Evolutionary conservation across 2,329 filamentous ascomycete genomes (phyloP), one percentile per base, ranked within the genome.

Genomic region (Hymenoscyphus repandus): DNA sequence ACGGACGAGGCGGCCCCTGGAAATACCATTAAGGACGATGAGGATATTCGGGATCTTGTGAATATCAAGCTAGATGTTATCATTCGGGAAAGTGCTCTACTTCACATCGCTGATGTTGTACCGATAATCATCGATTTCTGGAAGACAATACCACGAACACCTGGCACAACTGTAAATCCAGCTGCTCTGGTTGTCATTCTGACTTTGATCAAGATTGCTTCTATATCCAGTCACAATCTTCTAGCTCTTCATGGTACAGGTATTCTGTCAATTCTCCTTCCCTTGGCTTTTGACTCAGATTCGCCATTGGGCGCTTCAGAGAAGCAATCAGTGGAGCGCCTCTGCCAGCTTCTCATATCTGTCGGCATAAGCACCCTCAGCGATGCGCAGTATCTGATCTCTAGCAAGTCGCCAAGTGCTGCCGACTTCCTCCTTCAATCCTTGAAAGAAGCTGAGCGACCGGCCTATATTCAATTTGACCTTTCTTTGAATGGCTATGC

Each of bases 381-480:
- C 41, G 90, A 96, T 72, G 88, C 89, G 13, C 85, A 91, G 62
- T 83, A 85, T 54, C 75, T 99, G 30, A 67, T 85, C 34, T 73
- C 76, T 11, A 74, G 72, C 27, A 69, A 76, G 7, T 76, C 78
- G 1, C 60, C 75, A 6, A 70, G 72, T 43, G 75, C 79, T 0
- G 77, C 88, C 11, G 79, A 85, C 45, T 93, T 95, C 63, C 73
- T 88, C 6, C 73, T 95, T 17, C 78, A 83, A 47, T 85, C 88
- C 65, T 80, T 95, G 58, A 82, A 83, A 56, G 77, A 77, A 44
- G 90, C 92, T 52, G 83, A 85, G 57, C 80, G 83, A 12, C 90
- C 93, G 5, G 82, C 91, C 0, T 91, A 88, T 66, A 86, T 99
- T 59, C 90, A 97, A 61, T 97, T 99, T 68, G 93, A 99, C 66